phyloP scores from a whole-genome alignment of 805 yeast genomes.

The Lipomyces sp. region DNA sequence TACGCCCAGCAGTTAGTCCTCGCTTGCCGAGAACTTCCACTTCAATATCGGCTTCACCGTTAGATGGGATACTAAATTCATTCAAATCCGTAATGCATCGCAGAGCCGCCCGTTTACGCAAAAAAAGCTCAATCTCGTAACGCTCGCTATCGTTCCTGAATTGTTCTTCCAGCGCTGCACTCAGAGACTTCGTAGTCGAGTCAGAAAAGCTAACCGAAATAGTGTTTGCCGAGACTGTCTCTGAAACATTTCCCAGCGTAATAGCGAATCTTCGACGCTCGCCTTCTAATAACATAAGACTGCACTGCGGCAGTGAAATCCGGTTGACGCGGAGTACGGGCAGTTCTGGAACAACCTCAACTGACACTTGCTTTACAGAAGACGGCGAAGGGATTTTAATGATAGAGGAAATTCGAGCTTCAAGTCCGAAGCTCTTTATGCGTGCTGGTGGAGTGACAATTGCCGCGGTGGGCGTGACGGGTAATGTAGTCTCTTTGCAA shows the following conservation, averaged over 20 bases:
- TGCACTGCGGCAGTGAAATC: conserved; percentile 52
- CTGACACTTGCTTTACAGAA: conserved; percentile 42
- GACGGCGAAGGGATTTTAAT: conserved; percentile 6
- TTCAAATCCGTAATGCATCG: conserved; percentile 47
- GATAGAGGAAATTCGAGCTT: conserved; percentile 19
- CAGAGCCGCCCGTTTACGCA: conserved; percentile 64
- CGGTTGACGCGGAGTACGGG: conserved; percentile 55
- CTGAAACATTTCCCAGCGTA: conserved; percentile 61
- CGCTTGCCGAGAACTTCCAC: conserved; percentile 72
- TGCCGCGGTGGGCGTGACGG: conserved; percentile 14
- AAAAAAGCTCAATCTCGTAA: conserved; percentile 74
- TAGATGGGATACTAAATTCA: conserved; percentile 43
- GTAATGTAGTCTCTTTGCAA: conserved; percentile 53
- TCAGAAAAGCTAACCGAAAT: conserved; percentile 70
- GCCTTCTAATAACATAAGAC: conserved; percentile 81
- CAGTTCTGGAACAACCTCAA: conserved; percentile 54
- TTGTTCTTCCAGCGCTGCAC: conserved; percentile 52
- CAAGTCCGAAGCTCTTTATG: conserved; percentile 20
- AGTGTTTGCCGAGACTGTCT: conserved; percentile 56
- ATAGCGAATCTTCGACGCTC: conserved; percentile 60
- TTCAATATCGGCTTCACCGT: conserved; percentile 53
- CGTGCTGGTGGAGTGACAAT: conserved; percentile 6
- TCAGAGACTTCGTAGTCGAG: conserved; percentile 70
- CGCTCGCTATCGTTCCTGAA: conserved; percentile 63
- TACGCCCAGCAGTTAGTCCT: conserved; percentile 67